phyloP scores from a whole-genome alignment of 2,329 filamentous ascomycete species.

The Rhexocercosporidium sp. region DNA sequence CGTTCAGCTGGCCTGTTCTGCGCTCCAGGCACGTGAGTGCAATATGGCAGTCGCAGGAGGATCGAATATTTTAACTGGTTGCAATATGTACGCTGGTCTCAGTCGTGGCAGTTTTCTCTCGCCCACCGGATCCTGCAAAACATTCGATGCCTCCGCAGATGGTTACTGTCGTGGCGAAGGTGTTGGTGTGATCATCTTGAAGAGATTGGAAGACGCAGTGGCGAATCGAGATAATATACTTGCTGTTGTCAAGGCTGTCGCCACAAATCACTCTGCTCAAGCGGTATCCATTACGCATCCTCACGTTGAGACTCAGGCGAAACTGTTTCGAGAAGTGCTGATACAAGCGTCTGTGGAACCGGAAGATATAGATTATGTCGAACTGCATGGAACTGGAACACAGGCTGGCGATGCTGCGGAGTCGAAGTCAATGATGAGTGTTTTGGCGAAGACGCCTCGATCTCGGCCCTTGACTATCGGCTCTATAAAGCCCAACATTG shows the following conservation, averaged over 20 bases:
- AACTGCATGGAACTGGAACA: slow-evolving; percentile 88
- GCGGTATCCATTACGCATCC: slow-evolving; percentile 83
- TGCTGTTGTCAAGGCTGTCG: slow-evolving; percentile 66
- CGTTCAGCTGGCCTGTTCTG: slow-evolving; percentile 1
- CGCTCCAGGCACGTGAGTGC: slow-evolving; percentile 3
- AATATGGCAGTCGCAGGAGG: slow-evolving; percentile 3
- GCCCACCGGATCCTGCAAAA: slow-evolving; percentile 47
- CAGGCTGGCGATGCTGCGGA: slow-evolving; percentile 72
- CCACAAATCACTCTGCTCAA: slow-evolving; percentile 82
- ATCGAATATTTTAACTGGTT: not conserved
- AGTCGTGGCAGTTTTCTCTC: not conserved
- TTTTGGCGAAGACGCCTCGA: slow-evolving; percentile 38
- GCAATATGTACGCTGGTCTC: slow-evolving; percentile 4
- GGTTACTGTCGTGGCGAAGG: slow-evolving; percentile 59
- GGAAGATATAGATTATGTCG: slow-evolving; percentile 77
- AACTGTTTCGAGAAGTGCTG: slow-evolving; percentile 70
- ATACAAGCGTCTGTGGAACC: slow-evolving; percentile 75
- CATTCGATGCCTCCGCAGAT: slow-evolving; percentile 52
- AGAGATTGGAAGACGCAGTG: slow-evolving; percentile 53
- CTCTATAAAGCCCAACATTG: slow-evolving; percentile 56
- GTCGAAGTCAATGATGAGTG: not conserved
- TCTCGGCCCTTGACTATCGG: slow-evolving; percentile 57
- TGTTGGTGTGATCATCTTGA: slow-evolving; percentile 52
- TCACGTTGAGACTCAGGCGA: slow-evolving; percentile 74
- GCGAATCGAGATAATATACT: slow-evolving; percentile 54